Evolutionary conservation across 805 yeast genomes (phyloP).

Genomic region (Wickerhamiella dianesei): DNA sequence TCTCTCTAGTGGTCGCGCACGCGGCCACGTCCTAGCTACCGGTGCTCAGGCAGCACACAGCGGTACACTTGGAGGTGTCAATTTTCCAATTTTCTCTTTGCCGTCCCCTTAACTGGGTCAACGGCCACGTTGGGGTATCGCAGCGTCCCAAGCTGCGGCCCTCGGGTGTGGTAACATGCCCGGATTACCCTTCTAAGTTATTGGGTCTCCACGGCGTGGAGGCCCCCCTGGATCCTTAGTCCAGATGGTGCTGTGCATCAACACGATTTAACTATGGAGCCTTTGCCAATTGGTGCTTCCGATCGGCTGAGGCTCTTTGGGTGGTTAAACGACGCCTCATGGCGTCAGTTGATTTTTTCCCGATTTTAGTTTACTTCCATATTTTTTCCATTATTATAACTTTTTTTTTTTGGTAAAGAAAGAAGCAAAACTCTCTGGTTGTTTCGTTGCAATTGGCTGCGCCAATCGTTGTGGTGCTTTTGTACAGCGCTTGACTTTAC

Average conservation of each 20-base stretch:
- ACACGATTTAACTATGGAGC: background rate
- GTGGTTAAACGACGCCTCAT: background rate
- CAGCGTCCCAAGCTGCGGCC: background rate
- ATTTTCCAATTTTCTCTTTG: constrained; percentile 5
- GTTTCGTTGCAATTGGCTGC: too few relatives aligned
- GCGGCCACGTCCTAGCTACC: background rate
- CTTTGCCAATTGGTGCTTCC: background rate
- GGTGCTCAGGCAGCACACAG: constrained; percentile 11
- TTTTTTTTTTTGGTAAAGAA: background rate
- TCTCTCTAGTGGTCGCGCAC: background rate
- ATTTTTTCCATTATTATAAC: background rate
- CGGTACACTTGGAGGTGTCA: constrained; percentile 12
- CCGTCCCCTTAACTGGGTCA: background rate
- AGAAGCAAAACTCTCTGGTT: too few relatives aligned
- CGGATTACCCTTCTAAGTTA: constrained; percentile 10
- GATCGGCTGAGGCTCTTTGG: too few relatives aligned
- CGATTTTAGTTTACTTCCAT: background rate
- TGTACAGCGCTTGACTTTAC: too few relatives aligned
- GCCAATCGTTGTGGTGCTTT: too few relatives aligned
- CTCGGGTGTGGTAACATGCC: constrained; percentile 1
- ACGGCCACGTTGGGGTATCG: background rate
- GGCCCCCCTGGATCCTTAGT: constrained; percentile 6
- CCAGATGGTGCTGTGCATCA: constrained; percentile 14
- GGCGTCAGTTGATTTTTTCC: background rate
- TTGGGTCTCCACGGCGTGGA: constrained; percentile 9